phyloP scores from a whole-genome alignment of 2,329 filamentous ascomycete genomes.

The Fusarium globosum region DNA sequence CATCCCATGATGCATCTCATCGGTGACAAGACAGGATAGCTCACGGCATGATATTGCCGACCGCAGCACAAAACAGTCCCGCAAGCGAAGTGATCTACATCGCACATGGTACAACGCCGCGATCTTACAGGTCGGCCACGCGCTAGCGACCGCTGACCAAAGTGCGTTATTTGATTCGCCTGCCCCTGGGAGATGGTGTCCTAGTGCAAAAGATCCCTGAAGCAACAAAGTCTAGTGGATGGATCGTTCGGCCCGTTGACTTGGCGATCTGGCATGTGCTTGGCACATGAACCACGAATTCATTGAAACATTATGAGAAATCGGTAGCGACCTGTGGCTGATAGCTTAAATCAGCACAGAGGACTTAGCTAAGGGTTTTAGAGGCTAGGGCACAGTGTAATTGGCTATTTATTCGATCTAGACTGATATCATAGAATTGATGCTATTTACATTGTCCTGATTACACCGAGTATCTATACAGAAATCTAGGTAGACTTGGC shows the following conservation, averaged over 20 bases:
- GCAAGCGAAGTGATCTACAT: constrained; percentile 5
- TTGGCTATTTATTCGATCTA: background rate
- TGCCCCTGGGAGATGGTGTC: background rate
- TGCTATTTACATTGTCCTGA: background rate
- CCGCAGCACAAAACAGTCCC: background rate
- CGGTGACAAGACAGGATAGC: constrained; percentile 20
- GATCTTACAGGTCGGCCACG: constrained; percentile 14
- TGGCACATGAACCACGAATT: background rate
- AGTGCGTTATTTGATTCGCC: background rate
- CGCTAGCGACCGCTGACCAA: constrained; percentile 9
- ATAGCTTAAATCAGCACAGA: too few species aligned
- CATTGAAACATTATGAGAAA: background rate
- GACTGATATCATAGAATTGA: background rate
- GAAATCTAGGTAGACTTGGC: constrained; percentile 20
- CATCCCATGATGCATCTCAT: constrained; percentile 1
- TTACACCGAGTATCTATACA: background rate
- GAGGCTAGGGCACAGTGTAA: rapidly evolving
- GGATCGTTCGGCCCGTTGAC: background rate
- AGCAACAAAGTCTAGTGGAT: background rate
- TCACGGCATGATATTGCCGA: constrained; percentile 19
- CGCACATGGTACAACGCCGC: constrained; percentile 29
- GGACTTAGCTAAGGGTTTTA: too few species aligned
- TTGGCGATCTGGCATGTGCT: constrained; percentile 8
- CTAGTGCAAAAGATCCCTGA: background rate
- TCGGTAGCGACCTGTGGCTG: too few species aligned